phyloP scores from a whole-genome alignment of 306 rosid species.

The Vigna nakashimae region DNA sequence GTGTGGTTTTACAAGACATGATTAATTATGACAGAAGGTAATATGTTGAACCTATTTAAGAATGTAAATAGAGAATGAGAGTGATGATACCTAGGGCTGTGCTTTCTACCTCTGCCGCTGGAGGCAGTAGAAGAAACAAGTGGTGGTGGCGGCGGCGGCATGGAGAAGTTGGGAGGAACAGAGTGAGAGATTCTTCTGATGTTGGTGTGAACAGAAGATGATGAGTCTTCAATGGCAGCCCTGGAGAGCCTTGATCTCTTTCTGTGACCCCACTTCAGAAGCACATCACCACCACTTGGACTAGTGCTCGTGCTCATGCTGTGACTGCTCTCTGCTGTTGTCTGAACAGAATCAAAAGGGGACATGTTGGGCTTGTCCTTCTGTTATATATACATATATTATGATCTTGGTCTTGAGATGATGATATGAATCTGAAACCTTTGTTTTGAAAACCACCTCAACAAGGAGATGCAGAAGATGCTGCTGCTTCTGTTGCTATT shows the following conservation, averaged over 20 bases:
- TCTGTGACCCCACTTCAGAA: slow-evolving; percentile 75
- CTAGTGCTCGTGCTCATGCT: slow-evolving; percentile 44
- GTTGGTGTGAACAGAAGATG: slow-evolving; percentile 55
- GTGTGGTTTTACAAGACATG: background rate
- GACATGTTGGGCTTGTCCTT: slow-evolving; percentile 26
- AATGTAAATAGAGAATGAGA: slow-evolving; percentile 7
- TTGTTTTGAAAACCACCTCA: slow-evolving; percentile 45
- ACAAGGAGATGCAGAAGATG: background rate
- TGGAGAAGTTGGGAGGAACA: slow-evolving; percentile 42
- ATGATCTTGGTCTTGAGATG: slow-evolving; percentile 6
- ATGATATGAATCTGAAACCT: slow-evolving; percentile 55
- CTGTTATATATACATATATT: too few relatives aligned
- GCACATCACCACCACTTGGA: slow-evolving; percentile 58
- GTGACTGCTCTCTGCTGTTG: slow-evolving; percentile 44
- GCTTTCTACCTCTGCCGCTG: slow-evolving; percentile 56
- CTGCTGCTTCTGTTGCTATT: background rate
- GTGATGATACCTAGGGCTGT: slow-evolving; percentile 56
- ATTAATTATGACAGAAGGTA: background rate
- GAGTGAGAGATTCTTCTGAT: slow-evolving; percentile 43
- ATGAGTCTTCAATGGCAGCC: slow-evolving; percentile 63
- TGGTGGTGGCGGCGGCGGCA: slow-evolving; percentile 53
- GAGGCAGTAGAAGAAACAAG: slow-evolving; percentile 48
- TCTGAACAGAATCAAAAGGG: slow-evolving; percentile 46
- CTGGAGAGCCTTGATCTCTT: slow-evolving; percentile 68
- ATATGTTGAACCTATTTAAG: background rate